Evolutionary conservation across 495 filamentous ascomycete genomes (phyloP), one percentile per base, ranked within the genome.

Genomic region (Podospora didyma): DNA sequence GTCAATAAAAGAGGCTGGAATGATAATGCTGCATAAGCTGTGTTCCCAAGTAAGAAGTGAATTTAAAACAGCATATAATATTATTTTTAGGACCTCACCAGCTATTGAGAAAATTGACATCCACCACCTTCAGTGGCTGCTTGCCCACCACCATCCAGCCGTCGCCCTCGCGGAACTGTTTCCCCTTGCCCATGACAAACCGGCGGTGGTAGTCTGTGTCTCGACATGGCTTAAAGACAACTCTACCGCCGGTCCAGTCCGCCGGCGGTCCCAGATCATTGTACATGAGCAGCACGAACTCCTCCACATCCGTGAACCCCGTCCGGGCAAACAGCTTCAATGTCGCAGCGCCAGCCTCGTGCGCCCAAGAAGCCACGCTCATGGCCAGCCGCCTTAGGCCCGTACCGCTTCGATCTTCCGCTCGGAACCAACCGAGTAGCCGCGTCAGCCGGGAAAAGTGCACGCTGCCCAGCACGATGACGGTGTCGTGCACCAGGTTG

Each of bases 341-440:
- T 28, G 64, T 65, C 4, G 54, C 56, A 22, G 62, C 64, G 10
- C 60, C 62, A 0, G 56, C 61, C 53, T 53, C 51, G 60, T 83
- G 86, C 57, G 80, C 75, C 31, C 83, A 82, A n/a, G 83, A 80
- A 58, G 83, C 86, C 20, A 84, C 68, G 54, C 85, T 81, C 63
- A 75, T 79, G 2, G 73, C 73, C 53, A 82, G 77, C 68, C 81
- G 86, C 56, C 85, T 83, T 35, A 86, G 68, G 28, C 86, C 81
- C 62, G 82, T 56, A 0, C 28, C 51, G 7, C 24, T 26, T 26
- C 6, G 26, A 20, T 63, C 64, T 47, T 49, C 42, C 23, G 49
- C 28, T 14, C 63, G 61, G 57, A 66, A 66, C 63, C 63, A 66
- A 0, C 54, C 56, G 14, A 69, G 57, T 31, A 71, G 22, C 22